Base-by-base conservation (phyloP, 2,329 filamentous ascomycete species). In the Claviceps capensis region DNA sequence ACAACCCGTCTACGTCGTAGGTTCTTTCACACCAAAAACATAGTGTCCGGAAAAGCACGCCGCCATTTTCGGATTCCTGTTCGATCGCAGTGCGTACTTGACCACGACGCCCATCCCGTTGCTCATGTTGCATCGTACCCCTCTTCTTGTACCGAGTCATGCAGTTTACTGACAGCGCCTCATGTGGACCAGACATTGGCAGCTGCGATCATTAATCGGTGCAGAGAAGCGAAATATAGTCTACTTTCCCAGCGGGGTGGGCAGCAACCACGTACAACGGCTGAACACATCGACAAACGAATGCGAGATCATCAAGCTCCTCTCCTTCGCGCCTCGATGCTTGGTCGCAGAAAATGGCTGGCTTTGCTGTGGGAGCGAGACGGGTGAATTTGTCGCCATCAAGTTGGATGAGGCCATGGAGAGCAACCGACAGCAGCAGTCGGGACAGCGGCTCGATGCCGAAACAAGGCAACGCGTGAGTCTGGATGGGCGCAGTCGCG, bases 201-300 rank as follows among this genome's bases (percentile, higher is more conserved):
- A 93, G 70, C 76, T 98, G 46, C 87, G 91, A 52, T 91, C 94
- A 59, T 83, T 95, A 59, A 86, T 97, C 64, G 91, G 87, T 66
- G 85, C 83, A 26, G 83, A 88, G 58, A 81, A 86, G 61, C 76
- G 81, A 44, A 80, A 90, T 66, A 71, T 83, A 59, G 76, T 97
- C 58, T 96, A 94, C 72, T 95, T 94, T 62, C 89, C 90, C 38
- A 82, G 82, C 58, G 85, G 85, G 53, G 72, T 75, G 61, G 81
- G 88, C 55, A 79, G 84, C 58, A 71, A 73, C 48, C 71, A 78
- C 54, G 69, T 88, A 49, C 84, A 85, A 61, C 77, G 79, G 38
- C 77, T 91, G 52, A 78, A 90, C 61, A 81, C 84, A 53, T 78
- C 69, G 54, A 82, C 78, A 58, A 81, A 74, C 65, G 85, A 82